Evolutionary conservation across 192 early-diverging fungal genomes (phyloP).

Genomic region (Podila minutissima): DNA sequence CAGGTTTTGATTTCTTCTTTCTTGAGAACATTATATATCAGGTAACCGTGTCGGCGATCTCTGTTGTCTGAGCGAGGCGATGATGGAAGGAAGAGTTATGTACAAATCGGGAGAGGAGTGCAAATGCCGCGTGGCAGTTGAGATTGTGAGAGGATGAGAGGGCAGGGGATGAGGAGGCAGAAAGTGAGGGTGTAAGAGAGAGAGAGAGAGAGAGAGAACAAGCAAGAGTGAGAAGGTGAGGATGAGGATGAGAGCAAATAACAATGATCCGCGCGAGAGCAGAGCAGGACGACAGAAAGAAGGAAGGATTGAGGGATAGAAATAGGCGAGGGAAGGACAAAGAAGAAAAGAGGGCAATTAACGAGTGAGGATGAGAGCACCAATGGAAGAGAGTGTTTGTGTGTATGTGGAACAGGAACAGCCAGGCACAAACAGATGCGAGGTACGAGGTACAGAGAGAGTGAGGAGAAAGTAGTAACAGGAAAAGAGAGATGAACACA

Average conservation of each 20-base stretch:
- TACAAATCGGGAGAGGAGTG: not conserved
- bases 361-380: not conserved
- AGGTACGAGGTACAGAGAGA: not conserved
- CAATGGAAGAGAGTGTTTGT: not conserved
- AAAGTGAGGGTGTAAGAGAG: not conserved
- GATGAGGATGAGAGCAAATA: not conserved
- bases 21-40: conserved; percentile 1
- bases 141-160: no score
- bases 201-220: no score
- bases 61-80: not conserved
- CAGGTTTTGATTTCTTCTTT: not conserved
- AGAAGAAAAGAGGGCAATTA: not conserved
- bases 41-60: not conserved
- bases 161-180: not conserved
- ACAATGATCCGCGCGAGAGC: not conserved
- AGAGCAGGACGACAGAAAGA: not conserved
- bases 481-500: not conserved
- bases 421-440: not conserved
- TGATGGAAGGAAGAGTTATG: not conserved
- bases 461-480: not conserved
- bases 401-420: not conserved
- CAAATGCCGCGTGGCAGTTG: not conserved
- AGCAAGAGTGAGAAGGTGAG: not conserved
- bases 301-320: not conserved
- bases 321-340: not conserved